Conservation (phyloP, 2,329 filamentous ascomycete species). For the Fusarium sp. region DNA sequence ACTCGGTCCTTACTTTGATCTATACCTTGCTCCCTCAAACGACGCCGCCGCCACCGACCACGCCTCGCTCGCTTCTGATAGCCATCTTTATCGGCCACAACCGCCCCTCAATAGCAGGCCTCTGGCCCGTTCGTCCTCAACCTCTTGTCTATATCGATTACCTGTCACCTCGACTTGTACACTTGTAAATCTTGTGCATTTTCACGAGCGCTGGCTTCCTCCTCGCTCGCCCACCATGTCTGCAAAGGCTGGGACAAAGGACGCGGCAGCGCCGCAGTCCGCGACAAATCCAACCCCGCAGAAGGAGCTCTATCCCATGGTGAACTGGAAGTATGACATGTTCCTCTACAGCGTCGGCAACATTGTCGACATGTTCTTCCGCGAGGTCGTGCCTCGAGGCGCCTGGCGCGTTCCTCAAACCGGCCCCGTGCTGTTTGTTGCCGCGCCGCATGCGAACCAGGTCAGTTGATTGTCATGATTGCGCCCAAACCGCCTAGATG, state of each 20-base stretch:
- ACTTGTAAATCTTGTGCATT: not conserved
- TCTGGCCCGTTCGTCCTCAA: constrained; percentile 14
- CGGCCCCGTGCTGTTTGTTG: constrained; percentile 94
- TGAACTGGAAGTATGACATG: constrained; percentile 80
- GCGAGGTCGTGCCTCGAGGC: constrained; percentile 93
- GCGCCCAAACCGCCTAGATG: not conserved
- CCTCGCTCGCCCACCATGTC: constrained; percentile 33
- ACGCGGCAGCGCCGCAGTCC: constrained; percentile 41
- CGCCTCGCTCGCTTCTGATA: constrained; percentile 1
- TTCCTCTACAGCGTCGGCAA: constrained; percentile 84
- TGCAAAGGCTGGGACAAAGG: constrained; percentile 38
- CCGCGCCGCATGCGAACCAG: constrained; percentile 96
- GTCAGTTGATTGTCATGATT: constrained; percentile 57
- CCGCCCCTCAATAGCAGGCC: constrained; percentile 22
- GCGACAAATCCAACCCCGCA: constrained; percentile 40
- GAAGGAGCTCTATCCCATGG: constrained; percentile 76
- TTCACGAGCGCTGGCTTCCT: constrained; percentile 21
- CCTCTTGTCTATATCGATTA: constrained; percentile 15
- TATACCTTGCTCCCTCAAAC: constrained; percentile 6
- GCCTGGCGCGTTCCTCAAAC: constrained; percentile 93
- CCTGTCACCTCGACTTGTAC: constrained; percentile 9
- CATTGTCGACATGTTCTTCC: constrained; percentile 95
- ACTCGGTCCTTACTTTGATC: constrained; percentile 10
- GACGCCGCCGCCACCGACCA: not conserved
- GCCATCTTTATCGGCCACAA: constrained; percentile 2